Conservation (phyloP, 176 grass and related monocot species). For the Bothriochloa decipiens region DNA sequence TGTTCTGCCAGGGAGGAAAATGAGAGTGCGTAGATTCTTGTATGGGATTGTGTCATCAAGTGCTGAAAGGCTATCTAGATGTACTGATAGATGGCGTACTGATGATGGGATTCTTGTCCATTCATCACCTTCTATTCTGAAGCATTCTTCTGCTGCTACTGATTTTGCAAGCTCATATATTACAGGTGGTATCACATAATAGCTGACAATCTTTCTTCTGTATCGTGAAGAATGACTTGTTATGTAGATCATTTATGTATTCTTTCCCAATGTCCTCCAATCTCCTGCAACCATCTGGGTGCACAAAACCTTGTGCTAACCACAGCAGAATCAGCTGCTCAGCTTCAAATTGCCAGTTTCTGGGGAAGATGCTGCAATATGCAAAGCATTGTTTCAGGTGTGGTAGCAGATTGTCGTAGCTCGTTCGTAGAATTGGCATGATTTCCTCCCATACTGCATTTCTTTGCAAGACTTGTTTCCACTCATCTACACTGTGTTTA, state of each 20-base stretch:
- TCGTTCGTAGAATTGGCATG: slow-evolving; percentile 37
- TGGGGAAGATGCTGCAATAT: slow-evolving; percentile 57
- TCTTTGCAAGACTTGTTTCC: slow-evolving; percentile 20
- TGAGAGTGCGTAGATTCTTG: slow-evolving; percentile 49
- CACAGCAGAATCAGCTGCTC: slow-evolving; percentile 50
- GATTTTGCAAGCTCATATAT: slow-evolving; percentile 53
- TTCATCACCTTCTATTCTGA: slow-evolving; percentile 41
- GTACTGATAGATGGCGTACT: slow-evolving; percentile 52
- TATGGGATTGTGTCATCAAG: slow-evolving; percentile 35
- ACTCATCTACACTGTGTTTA: slow-evolving; percentile 16
- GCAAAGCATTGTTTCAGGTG: slow-evolving; percentile 44
- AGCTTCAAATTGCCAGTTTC: slow-evolving; percentile 33
- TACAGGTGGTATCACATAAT: slow-evolving; percentile 49
- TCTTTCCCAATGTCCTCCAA: slow-evolving; percentile 47
- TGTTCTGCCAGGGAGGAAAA: slow-evolving; percentile 31
- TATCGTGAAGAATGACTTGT: slow-evolving; percentile 42
- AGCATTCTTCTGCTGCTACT: slow-evolving; percentile 48
- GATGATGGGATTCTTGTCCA: slow-evolving; percentile 41
- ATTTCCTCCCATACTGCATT: slow-evolving; percentile 45
- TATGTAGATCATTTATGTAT: slow-evolving; percentile 34
- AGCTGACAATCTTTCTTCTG: slow-evolving; percentile 15
- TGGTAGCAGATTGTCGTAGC: slow-evolving; percentile 48
- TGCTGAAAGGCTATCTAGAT: slow-evolving; percentile 33
- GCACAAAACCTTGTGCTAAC: slow-evolving; percentile 53
- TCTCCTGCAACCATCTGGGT: slow-evolving; percentile 28